Conservation (phyloP, 345 rosid species). For the Anacardium occidentale region DNA sequence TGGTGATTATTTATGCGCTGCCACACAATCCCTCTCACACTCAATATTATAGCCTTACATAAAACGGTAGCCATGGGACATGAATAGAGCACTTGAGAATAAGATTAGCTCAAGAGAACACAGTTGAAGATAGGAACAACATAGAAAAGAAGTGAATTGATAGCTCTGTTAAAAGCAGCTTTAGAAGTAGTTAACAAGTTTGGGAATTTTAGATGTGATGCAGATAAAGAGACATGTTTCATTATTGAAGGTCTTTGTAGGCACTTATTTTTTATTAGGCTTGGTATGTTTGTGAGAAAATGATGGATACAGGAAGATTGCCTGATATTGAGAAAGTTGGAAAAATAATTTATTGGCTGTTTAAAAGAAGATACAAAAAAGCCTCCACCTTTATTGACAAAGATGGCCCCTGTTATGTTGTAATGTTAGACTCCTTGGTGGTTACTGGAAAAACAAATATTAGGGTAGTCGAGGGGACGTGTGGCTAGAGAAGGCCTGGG, state of each 20-base stretch:
- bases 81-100: not conserved
- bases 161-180: too few species aligned
- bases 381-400: too few species aligned
- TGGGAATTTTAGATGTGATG: slow-evolving; percentile 53
- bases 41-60: not conserved
- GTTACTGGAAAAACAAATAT: too few species aligned
- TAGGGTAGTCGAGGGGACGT: too few species aligned
- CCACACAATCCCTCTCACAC: too few species aligned
- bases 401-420: too few species aligned
- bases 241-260: slow-evolving; percentile 62
- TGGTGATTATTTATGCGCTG: not conserved
- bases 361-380: slow-evolving; percentile 17
- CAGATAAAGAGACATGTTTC: slow-evolving; percentile 47
- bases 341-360: slow-evolving; percentile 66
- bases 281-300: slow-evolving; percentile 60
- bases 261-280: slow-evolving; percentile 52
- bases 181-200: slow-evolving; percentile 63
- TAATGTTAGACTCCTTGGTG: too few species aligned
- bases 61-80: not conserved
- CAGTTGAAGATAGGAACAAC: not conserved
- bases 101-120: not conserved
- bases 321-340: slow-evolving; percentile 54
- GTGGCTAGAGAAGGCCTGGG: too few species aligned
- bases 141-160: not conserved
- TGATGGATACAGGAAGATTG: slow-evolving; percentile 49